A percentile compares a stretch with the other conserved stretches of the same genome.
Evolutionary conservation across 2,329 filamentous ascomycete species (phyloP).

Genomic region (Xylariaceae sp.): DNA sequence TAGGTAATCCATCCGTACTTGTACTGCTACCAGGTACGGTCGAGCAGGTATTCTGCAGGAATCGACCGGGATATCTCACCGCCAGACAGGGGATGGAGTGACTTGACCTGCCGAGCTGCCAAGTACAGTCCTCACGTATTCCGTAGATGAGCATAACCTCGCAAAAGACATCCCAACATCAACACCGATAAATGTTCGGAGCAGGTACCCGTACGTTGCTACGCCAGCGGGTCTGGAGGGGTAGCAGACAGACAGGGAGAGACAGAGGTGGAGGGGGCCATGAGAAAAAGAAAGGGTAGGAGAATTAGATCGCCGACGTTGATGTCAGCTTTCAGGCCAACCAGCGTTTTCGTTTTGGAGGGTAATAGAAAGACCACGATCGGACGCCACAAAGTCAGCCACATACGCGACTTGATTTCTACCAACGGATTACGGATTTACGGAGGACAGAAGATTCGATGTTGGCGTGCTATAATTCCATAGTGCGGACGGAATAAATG

Average conservation of each 20-base stretch:
- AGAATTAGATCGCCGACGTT: not conserved
- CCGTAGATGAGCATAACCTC: no score
- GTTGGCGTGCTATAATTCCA: not conserved
- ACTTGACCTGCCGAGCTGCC: not conserved
- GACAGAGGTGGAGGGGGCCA: not conserved
- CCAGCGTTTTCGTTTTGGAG: not conserved
- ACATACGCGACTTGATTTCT: not conserved
- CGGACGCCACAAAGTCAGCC: not conserved
- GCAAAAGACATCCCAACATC: no score
- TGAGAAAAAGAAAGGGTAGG: not conserved
- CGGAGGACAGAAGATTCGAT: not conserved
- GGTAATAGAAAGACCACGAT: not conserved
- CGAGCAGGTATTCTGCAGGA: slow-evolving; percentile 3
- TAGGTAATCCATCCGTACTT: no score
- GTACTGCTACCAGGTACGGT: not conserved
- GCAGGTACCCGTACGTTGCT: not conserved
- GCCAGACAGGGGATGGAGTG: slow-evolving; percentile 12
- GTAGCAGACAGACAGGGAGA: not conserved
- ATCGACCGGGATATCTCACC: slow-evolving; percentile 10
- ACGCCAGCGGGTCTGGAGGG: not conserved
- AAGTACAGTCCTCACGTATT: no score
- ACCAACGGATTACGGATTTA: not conserved
- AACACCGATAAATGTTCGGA: no score
- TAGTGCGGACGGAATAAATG: slow-evolving; percentile 7
- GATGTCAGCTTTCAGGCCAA: not conserved